Base-by-base conservation (phyloP, 805 yeast species). In the Candida vartiovaarae region DNA sequence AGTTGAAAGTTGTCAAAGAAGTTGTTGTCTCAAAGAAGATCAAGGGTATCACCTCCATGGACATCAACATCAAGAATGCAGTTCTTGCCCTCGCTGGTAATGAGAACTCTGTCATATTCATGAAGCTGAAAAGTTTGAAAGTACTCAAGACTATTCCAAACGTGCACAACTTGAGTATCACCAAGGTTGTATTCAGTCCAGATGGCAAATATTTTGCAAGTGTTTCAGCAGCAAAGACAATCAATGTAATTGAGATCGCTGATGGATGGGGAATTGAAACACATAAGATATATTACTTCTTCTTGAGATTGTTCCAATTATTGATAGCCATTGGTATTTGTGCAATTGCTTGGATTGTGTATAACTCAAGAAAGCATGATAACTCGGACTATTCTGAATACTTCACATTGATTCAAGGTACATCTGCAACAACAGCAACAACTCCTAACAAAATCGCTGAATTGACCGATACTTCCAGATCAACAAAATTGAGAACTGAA, bases 141-240 rank as follows among this genome's bases (percentile, higher is more conserved):
- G 76, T 70, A 45, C 72, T 89, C 46, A 73, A 74, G 46, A 60
- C 73, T 7, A 55, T 81, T 30, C 72, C 72, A 38, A 64, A 70
- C 7, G 66, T 78, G 10, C 96, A 89, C 59, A 68, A 71, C 6
- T 80, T 83, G 58, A 84, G 91, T 30, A 80, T 89, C 39, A 86
- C 96, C 0, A 72, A 76, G 39, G 76, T 86, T 5, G 67, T 78
- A 1, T 80, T 87, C 47, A 82, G 88, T 5, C 82, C 84, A 3
- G 72, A 79, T 57, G 89, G 91, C 4, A 66, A 74, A 40, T 72
- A 71, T 45, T 64, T 88, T 40, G 95, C 89, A 3, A 76, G 86
- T 28, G 84, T 80, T 0, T 82, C 93, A 25, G 88, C 87, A 3
- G 85, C 90, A 2, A 81, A 82, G 47, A 70, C 87, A 1, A 73